Percentiles rank a stretch among this genome's conserved stretches.
These are phyloP conservation scores for Balamuthia mandrillaris DNA, from an alignment of 208 protist genomes.

Conservation along the genomic window DNA sequence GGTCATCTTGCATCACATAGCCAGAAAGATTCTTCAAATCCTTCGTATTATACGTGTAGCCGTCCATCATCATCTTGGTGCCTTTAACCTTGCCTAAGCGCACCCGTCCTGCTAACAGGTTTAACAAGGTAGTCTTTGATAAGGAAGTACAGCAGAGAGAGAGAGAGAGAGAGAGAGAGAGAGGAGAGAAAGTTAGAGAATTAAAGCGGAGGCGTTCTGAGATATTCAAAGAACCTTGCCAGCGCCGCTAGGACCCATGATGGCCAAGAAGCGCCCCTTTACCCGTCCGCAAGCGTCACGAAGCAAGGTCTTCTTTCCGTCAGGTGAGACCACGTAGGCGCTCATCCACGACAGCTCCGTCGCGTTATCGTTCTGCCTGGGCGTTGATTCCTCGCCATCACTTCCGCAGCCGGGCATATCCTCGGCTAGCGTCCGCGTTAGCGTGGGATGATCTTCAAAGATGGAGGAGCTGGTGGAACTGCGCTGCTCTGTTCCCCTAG, in stretches of 20 bases:
- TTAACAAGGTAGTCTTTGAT: slow-evolving; percentile 18
- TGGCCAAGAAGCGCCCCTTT: slow-evolving; percentile 26
- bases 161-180: neutral
- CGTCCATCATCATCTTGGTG: slow-evolving; percentile 22
- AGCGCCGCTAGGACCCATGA: slow-evolving; percentile 30
- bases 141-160: neutral
- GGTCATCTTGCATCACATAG: slow-evolving; percentile 49
- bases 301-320: slow-evolving; percentile 22
- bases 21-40: slow-evolving; percentile 32
- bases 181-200: neutral
- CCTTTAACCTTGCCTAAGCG: slow-evolving; percentile 6
- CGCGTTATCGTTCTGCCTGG: neutral
- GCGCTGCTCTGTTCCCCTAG: too few species aligned
- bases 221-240: slow-evolving; percentile 18
- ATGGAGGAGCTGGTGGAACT: too few species aligned
- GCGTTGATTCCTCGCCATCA: too few species aligned
- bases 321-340: neutral
- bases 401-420: too few species aligned
- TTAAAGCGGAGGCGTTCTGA: too few species aligned
- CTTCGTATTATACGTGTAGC: neutral
- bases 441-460: too few species aligned
- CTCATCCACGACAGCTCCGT: slow-evolving; percentile 11
- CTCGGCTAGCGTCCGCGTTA: too few species aligned
- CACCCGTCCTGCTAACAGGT: slow-evolving; percentile 1
- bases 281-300: slow-evolving; percentile 10